A percentile compares a stretch with the other conserved stretches of the same genome.
These are phyloP conservation scores for Aspergillus haitiensis DNA, from an alignment of 495 filamentous ascomycete species.

Conservation along the genomic window DNA sequence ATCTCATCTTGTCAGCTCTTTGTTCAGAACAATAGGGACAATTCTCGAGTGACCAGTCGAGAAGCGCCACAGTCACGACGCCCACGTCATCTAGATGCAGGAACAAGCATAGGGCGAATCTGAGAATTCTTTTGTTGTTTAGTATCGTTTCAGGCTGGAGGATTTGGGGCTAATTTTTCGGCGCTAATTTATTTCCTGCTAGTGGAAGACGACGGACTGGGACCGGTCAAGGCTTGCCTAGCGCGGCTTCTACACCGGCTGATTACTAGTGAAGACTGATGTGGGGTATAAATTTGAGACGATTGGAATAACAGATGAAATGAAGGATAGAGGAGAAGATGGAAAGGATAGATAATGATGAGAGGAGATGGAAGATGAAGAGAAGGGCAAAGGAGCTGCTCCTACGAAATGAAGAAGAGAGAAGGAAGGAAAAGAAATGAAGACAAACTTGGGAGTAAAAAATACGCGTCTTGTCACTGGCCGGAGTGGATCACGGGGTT, in stretches of 20 bases:
- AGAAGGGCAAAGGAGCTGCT: background rate
- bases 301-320: no score
- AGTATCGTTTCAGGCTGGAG: background rate
- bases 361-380: background rate
- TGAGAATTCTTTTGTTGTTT: background rate
- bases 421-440: background rate
- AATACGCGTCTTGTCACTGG: no score
- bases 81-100: constrained; percentile 4
- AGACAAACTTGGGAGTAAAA: background rate
- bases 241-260: background rate
- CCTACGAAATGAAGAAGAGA: background rate
- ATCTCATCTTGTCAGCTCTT: no score
- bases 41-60: background rate
- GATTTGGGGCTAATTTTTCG: background rate
- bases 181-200: background rate
- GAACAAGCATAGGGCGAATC: background rate
- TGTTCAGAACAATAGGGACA: no score
- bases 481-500: no score
- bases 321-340: background rate
- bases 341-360: background rate
- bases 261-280: no score
- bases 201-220: background rate
- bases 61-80: background rate
- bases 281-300: no score
- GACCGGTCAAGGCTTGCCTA: background rate